Evolutionary conservation across 148 eudicot species (phyloP).

Genomic region (Silene latifolia): DNA sequence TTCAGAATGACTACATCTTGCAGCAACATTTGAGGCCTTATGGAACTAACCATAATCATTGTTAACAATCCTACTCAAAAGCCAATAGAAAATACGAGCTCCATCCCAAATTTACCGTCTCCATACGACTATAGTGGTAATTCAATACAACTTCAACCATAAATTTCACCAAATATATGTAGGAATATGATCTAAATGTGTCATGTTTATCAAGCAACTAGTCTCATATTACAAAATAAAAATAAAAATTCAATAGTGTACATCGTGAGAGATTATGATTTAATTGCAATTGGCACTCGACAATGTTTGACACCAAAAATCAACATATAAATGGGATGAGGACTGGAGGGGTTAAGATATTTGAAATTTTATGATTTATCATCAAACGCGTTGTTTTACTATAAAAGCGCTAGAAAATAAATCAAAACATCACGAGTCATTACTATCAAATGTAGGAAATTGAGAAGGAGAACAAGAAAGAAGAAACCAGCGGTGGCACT

Average conservation of each 20-base stretch:
- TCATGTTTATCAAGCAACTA: not conserved
- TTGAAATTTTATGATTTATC: too few relatives aligned
- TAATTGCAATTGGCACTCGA: too few relatives aligned
- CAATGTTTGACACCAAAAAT: not conserved
- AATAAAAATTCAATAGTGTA: not conserved
- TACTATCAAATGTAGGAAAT: not conserved
- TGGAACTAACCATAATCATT: too few relatives aligned
- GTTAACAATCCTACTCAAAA: not conserved
- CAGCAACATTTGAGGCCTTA: too few relatives aligned
- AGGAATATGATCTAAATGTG: not conserved
- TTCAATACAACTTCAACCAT: not conserved
- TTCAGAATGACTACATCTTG: too few relatives aligned
- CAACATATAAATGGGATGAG: not conserved
- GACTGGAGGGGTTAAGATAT: not conserved
- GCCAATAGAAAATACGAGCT: not conserved
- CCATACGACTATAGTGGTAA: not conserved
- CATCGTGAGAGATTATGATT: not conserved
- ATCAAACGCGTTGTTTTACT: not conserved
- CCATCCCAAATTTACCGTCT: not conserved
- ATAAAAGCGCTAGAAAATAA: not conserved
- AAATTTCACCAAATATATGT: not conserved
- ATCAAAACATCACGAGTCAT: not conserved
- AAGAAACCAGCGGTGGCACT: conserved; percentile 31
- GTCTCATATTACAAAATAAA: not conserved
- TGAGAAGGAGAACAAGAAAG: not conserved